phyloP scores from a whole-genome alignment of 1,139 yeast genomes.

The Blastobotrys persicus region DNA sequence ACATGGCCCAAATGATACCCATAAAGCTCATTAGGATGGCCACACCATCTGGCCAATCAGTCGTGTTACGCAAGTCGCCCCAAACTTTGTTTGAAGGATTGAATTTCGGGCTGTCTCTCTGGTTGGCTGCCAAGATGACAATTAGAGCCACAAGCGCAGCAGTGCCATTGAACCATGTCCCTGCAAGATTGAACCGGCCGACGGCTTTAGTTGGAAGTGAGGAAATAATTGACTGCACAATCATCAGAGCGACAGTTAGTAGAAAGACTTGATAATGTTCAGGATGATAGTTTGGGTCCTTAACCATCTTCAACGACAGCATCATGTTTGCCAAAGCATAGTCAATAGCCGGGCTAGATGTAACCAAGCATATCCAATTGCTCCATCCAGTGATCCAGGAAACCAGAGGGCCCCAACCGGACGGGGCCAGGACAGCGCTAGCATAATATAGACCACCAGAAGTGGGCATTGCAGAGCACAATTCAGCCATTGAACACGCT shows the following conservation, averaged over 20 bases:
- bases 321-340: constrained; percentile 61
- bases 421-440: constrained; percentile 52
- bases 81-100: constrained; percentile 54
- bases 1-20: constrained; percentile 74
- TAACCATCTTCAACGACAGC: constrained; percentile 48
- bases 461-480: constrained; percentile 63
- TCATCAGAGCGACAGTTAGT: constrained; percentile 51
- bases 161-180: constrained; percentile 49
- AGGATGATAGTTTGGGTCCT: constrained; percentile 42
- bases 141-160: constrained; percentile 57
- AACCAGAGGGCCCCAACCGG: constrained; percentile 44
- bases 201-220: constrained; percentile 52
- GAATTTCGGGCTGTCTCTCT: constrained; percentile 46
- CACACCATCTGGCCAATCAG: constrained; percentile 67
- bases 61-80: constrained; percentile 54
- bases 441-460: constrained; percentile 65
- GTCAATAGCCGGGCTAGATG: constrained; percentile 63
- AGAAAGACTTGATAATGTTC: constrained; percentile 51
- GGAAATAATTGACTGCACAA: constrained; percentile 44
- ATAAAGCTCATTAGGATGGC: constrained; percentile 59
- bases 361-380: constrained; percentile 55
- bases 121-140: constrained; percentile 55
- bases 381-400: constrained; percentile 52
- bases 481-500: constrained; percentile 49
- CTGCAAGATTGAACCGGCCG: constrained; percentile 53